Evolutionary conservation across 140 eudicot species (phyloP), one percentile per base, ranked within the genome.

Genomic region (Artemisia princeps): DNA sequence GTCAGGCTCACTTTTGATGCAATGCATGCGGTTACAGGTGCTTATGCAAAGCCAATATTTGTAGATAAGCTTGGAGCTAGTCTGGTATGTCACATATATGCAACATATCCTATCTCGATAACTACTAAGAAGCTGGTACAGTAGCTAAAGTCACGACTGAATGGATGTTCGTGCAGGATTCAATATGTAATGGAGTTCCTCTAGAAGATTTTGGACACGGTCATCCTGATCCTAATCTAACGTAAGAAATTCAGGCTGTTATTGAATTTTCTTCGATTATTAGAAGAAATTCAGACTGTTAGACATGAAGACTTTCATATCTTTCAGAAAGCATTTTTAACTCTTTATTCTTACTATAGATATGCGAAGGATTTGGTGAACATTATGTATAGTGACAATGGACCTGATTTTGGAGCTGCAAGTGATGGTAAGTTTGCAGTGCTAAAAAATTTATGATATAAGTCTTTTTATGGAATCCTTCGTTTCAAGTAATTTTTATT

Each of bases 11-110:
- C 82, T 74, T 88, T 92, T 79, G 99, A 92, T 77, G 99, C 99
- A 74, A 92, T 92, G 99, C 96, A 88, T 70, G 99, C 99, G 53
- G 99, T 92, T 69, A 84, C 96, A 28, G 99, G 99, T 72, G 99
- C 99, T 69, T 92, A 92, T 76, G 99, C 99, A 65, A 84, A 82
- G 63, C 99, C 99, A 16, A 92, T 92, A 40, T 92, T 88, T 79
- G 96, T 92, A 64, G 96, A 92, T 73, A 92, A 88, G 82, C 86
- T 92, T 63, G 96, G 96, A 84, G 99, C 99, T 70, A 79, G 79
- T 71, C 69, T 37, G 74, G 96, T 88, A 88, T 51, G 81, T 65
- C 45, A 65, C 52, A 20, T 40, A 68, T 14, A 24, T 65, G 55
- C 63, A 26, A 33, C 6, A 22, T 57, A 69, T 69, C 62, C 40